Evolutionary conservation across 1,284 basidiomycete genomes (phyloP), one percentile per base, ranked within the genome.

Genomic region (Abortiporus biennis): DNA sequence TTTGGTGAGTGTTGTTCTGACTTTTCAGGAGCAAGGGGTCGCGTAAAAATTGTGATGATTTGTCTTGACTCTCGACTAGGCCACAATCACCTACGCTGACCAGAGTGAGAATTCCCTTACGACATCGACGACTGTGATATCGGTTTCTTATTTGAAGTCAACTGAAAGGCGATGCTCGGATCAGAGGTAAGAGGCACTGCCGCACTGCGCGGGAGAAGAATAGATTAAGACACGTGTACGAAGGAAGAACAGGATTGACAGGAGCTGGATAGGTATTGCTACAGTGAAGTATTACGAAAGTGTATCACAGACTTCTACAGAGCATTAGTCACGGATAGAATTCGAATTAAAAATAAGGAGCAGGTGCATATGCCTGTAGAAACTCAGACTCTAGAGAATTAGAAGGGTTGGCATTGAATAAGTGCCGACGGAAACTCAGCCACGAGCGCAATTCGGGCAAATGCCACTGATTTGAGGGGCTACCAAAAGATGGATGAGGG

Each of bases 391-490:
- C 19, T 6, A 15, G 32, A 17, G 32, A 34, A 34, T 34, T 17
- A 15, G n/a, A n/a, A 34, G 32, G 6, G 32, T 34, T 9, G 27
- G 9, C 27, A 9, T 9, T 29, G 27, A 9, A 29, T 9, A n/a
- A n/a, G 27, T 9, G 27, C 9, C 27, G 9, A 29, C 27, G 9
- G 12, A n/a, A 4, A 29, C 19, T 25, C 17, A 25, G 37, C 23
- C n/a, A 21, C 16, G 21, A 11, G 13, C 25, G 33, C 49, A 50
- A 23, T 15, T 32, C 17, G 49, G 49, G 33, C 49, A 50, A 23
- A 30, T 40, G 15, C 43, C 46, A 11, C 38, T 32, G 19, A 48
- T 21, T 19, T 51, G 49, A 22, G 49, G 49, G 16, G 49, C 49
- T 51, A 23, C 22, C n/a, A n/a, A n/a, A n/a, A 41, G 2, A 23